Conservation (phyloP, 768 basidiomycete genomes). For the Mycena crocata region DNA sequence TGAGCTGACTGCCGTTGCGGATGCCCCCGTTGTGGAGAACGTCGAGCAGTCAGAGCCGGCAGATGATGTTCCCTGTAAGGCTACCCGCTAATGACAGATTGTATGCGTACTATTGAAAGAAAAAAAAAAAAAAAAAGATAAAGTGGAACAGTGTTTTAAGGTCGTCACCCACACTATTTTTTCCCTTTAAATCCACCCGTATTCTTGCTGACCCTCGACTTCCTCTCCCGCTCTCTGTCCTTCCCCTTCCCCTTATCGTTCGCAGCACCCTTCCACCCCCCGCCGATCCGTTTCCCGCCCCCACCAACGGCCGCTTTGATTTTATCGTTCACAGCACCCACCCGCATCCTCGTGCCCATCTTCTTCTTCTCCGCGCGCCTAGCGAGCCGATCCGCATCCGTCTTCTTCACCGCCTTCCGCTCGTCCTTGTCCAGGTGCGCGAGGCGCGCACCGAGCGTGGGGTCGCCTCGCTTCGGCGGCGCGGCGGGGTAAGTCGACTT, state of each 20-base stretch:
- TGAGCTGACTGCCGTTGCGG: neutral
- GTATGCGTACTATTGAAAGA: neutral
- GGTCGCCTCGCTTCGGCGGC: conserved; percentile 79
- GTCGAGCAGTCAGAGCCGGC: neutral
- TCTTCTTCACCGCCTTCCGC: conserved; percentile 84
- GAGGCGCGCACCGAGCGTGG: conserved; percentile 81
- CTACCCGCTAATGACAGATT: neutral
- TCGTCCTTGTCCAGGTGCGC: conserved; percentile 85
- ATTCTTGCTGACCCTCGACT: conserved; percentile 44
- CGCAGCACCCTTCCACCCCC: conserved; percentile 35
- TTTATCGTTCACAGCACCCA: conserved; percentile 14
- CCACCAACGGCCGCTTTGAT: conserved; percentile 26
- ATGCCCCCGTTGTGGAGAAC: neutral
- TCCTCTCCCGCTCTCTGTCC: conserved; percentile 62
- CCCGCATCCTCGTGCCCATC: conserved; percentile 63
- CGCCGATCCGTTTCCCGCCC: conserved; percentile 24
- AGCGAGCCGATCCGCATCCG: conserved; percentile 84
- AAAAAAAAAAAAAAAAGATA: neutral
- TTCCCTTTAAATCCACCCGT: conserved; percentile 45
- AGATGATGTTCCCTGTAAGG: neutral
- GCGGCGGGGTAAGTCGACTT: conserved; percentile 33
- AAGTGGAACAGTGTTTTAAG: too few relatives aligned
- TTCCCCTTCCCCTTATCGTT: conserved; percentile 51
- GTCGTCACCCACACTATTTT: conserved; percentile 36
- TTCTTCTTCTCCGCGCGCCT: conserved; percentile 93